phyloP scores from a whole-genome alignment of 148 eudicot species.

The Nyssa sinensis region DNA sequence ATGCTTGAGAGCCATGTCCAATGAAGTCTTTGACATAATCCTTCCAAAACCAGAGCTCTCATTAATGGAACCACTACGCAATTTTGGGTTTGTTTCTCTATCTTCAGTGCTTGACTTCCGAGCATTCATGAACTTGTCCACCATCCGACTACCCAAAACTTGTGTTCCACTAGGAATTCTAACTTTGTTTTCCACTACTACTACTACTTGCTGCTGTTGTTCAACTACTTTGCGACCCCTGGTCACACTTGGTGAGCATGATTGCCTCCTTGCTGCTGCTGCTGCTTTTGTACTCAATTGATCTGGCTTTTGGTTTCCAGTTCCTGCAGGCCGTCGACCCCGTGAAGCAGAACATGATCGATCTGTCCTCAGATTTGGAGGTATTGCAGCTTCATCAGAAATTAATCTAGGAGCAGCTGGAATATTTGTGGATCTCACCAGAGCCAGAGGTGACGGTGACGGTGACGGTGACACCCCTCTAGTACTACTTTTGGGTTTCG shows the following conservation, averaged over 20 bases:
- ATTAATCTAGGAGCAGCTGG: conserved; percentile 19
- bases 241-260: conserved; percentile 35
- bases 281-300: neutral
- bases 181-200: conserved; percentile 7
- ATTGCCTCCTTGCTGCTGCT: conserved; percentile 27
- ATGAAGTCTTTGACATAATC: conserved; percentile 32
- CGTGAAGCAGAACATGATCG: conserved; percentile 31
- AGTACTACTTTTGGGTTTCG: conserved; percentile 26
- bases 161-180: conserved; percentile 23
- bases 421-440: conserved; percentile 17
- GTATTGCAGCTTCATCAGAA: conserved; percentile 32
- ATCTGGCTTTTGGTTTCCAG: neutral
- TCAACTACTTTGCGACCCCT: conserved; percentile 33
- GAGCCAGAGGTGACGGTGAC: too few relatives aligned
- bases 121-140: conserved; percentile 46
- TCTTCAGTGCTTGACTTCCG: conserved; percentile 27
- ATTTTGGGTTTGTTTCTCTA: conserved; percentile 11
- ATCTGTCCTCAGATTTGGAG: conserved; percentile 27
- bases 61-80: conserved; percentile 15
- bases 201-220: conserved; percentile 15
- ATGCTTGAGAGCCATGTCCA: conserved; percentile 29
- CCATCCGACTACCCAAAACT: conserved; percentile 42
- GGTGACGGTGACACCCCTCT: conserved; percentile 42
- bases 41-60: conserved; percentile 37
- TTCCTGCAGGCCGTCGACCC: too few relatives aligned